Evolutionary conservation across 176 grass and related monocot species (phyloP), one percentile per base, ranked within the genome.

Genomic region (Otatea glauca): DNA sequence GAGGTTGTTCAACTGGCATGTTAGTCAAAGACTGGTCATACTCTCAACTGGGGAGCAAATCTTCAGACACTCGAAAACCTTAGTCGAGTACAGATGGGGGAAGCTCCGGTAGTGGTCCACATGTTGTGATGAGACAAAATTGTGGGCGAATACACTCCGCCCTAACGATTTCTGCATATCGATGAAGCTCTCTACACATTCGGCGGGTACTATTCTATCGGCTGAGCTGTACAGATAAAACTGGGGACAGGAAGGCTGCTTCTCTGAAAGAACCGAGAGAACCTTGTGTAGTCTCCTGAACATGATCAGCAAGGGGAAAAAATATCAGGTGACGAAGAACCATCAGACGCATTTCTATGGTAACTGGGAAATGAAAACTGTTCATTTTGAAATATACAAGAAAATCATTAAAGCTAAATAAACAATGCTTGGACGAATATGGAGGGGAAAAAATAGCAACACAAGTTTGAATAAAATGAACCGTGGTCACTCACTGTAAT

Each of bases 81-180:
- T 99, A 70, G 91, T 54, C n/a, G 88, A 87, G 85, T 99, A 99
- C 64, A 95, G 25, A 34, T 90, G 80, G 71, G 96, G 96, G 68
- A 90, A 99, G 56, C 88, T 99, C 69, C 96, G 90, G 88, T 92
- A 90, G 76, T 99, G 96, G 88, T 99, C 93, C 48, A 99, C 96
- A 48, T 99, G 96, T 13, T 91, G 91, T 2, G 96, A 99, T 10
- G 76, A 92, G 77, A 81, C 89, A 87, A 99, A 99, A 89, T 99
- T 74, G 71, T 96, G 87, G 42, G 88, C 55, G 62, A 87, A 84
- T 32, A 99, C 88, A 2, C 49, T 92, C 86, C 84, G 77, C 12
- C 91, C 96, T 14, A 87, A 25, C 16, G 80, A 66, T 83, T 87
- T 96, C 87, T 99, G 96, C 68, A 72, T 63, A 11, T 84, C 45